These are phyloP conservation scores for Coniosporium tulheliwenetii DNA, from an alignment of 2,329 filamentous ascomycete genomes.

Conservation along the genomic window DNA sequence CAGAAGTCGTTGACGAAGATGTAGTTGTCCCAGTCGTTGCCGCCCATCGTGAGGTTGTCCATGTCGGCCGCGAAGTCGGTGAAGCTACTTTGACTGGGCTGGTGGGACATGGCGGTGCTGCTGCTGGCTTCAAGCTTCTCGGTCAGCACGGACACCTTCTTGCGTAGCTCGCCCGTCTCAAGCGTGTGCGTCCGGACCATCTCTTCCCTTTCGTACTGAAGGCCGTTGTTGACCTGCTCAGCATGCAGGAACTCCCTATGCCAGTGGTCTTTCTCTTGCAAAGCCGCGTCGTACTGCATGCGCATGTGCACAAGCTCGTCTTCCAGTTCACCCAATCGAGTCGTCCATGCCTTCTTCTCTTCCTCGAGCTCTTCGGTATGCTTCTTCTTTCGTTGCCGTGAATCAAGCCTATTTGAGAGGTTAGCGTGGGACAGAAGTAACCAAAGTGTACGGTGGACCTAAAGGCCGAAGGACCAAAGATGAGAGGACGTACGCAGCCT, in stretches of 20 bases:
- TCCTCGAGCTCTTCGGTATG: slow-evolving; percentile 93
- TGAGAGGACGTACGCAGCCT: slow-evolving; percentile 61
- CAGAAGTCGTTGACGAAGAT: slow-evolving; percentile 60
- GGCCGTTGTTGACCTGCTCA: slow-evolving; percentile 57
- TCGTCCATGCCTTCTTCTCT: slow-evolving; percentile 84
- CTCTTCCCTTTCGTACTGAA: slow-evolving; percentile 81
- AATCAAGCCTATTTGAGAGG: slow-evolving; percentile 56
- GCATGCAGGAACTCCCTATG: slow-evolving; percentile 59
- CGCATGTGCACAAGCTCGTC: slow-evolving; percentile 58
- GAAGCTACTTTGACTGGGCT: slow-evolving; percentile 44
- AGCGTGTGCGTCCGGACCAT: slow-evolving; percentile 77
- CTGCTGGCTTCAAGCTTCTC: slow-evolving; percentile 54
- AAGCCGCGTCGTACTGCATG: slow-evolving; percentile 36
- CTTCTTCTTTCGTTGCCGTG: slow-evolving; percentile 92
- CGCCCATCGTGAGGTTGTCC: slow-evolving; percentile 68
- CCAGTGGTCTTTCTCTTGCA: slow-evolving; percentile 47
- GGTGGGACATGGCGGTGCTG: slow-evolving; percentile 27
- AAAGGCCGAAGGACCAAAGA: slow-evolving; percentile 9
- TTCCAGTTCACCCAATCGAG: slow-evolving; percentile 62
- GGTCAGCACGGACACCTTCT: slow-evolving; percentile 74
- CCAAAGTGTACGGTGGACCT: neutral
- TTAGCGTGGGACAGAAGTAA: slow-evolving; percentile 2
- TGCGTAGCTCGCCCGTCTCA: slow-evolving; percentile 80
- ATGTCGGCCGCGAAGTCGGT: slow-evolving; percentile 63
- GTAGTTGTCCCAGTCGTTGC: slow-evolving; percentile 64